Evolutionary conservation across 192 early-diverging fungal genomes (phyloP).

Genomic region (Coemansia sp.): DNA sequence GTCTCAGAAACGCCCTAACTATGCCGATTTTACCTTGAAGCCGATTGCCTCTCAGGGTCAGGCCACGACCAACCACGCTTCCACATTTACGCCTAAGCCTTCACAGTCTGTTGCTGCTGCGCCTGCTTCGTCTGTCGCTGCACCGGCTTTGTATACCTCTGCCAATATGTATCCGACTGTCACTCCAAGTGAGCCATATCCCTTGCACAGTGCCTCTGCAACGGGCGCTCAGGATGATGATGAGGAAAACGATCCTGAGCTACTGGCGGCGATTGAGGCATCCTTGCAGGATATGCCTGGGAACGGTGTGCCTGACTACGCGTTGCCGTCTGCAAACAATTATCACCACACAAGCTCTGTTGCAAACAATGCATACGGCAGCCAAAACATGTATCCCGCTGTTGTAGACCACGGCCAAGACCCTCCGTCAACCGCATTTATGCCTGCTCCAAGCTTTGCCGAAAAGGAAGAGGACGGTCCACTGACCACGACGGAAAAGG

Average conservation of each 20-base stretch:
- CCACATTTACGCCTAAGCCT: neutral
- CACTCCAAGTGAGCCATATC: slow-evolving; percentile 29
- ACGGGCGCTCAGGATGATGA: slow-evolving; percentile 41
- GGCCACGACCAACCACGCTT: neutral
- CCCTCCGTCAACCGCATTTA: slow-evolving; percentile 31
- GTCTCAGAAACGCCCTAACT: slow-evolving; percentile 52
- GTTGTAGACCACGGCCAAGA: slow-evolving; percentile 11
- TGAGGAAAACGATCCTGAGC: slow-evolving; percentile 64
- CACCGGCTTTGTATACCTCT: slow-evolving; percentile 7
- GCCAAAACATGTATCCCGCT: neutral
- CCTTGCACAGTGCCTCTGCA: slow-evolving; percentile 31
- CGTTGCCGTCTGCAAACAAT: slow-evolving; percentile 13
- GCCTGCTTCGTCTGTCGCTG: neutral
- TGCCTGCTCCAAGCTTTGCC: slow-evolving; percentile 29
- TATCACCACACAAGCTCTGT: neutral
- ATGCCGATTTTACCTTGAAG: slow-evolving; percentile 40
- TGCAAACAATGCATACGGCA: neutral
- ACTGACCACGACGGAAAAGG: slow-evolving; percentile 74
- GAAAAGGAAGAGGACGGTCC: slow-evolving; percentile 56
- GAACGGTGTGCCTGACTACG: slow-evolving; percentile 29
- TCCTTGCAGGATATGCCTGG: slow-evolving; percentile 65
- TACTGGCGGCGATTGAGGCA: slow-evolving; percentile 77
- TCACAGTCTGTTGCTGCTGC: neutral
- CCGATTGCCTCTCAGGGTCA: slow-evolving; percentile 1
- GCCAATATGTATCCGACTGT: slow-evolving; percentile 18